Evolutionary conservation across 495 filamentous ascomycete species (phyloP).

Genomic region (Xylaria sp.): DNA sequence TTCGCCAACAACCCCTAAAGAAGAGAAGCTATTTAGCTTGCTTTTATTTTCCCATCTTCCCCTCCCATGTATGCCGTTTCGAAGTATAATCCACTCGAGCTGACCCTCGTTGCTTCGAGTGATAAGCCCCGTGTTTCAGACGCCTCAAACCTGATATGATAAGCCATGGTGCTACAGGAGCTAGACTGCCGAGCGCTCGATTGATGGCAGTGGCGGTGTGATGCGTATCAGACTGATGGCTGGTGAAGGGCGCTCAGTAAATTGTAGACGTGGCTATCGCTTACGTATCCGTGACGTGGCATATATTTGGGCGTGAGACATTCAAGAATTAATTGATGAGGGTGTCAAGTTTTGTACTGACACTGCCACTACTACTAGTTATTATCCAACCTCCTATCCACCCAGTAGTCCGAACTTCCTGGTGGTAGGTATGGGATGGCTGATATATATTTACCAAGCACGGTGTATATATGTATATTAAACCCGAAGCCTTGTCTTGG

Average conservation of each 20-base stretch:
- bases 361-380: neutral
- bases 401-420: neutral
- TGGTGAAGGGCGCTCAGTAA: neutral
- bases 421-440: neutral
- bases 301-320: neutral
- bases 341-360: neutral
- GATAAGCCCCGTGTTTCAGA: conserved; percentile 4
- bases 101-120: neutral
- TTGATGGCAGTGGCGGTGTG: neutral
- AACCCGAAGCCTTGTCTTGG: neutral
- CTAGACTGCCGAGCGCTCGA: neutral
- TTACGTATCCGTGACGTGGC: conserved; percentile 17
- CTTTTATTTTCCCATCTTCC: neutral
- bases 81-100: neutral
- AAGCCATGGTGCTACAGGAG: neutral
- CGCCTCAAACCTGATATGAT: neutral
- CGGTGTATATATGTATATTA: neutral
- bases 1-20: neutral
- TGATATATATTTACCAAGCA: neutral
- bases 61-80: neutral
- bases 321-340: neutral
- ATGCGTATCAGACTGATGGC: neutral
- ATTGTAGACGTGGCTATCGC: neutral
- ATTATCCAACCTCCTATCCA: neutral
- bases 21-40: neutral